A percentile compares a stretch with the other conserved stretches of the same genome.
Conservation (phyloP, 2,329 filamentous ascomycete species). For the Sporothrix globosa region DNA sequence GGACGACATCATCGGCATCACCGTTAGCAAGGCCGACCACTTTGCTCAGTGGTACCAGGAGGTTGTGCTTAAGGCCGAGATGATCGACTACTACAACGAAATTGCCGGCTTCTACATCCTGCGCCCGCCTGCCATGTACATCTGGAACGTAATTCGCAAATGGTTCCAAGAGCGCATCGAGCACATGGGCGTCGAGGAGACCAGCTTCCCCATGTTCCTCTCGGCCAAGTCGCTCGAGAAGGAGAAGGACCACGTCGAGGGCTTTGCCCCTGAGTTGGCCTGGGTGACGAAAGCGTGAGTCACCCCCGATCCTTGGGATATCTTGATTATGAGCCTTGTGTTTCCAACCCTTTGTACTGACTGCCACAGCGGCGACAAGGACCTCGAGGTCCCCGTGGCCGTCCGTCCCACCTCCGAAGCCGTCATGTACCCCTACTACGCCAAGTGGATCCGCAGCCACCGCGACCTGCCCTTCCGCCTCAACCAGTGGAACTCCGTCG, state of each 20-base stretch:
- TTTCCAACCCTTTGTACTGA: constrained; percentile 34
- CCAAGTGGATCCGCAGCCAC: constrained; percentile 96
- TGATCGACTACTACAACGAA: constrained; percentile 94
- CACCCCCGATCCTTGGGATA: constrained; percentile 31
- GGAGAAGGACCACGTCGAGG: constrained; percentile 96
- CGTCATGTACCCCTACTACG: constrained; percentile 95
- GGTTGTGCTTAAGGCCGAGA: constrained; percentile 92
- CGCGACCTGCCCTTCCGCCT: constrained; percentile 90
- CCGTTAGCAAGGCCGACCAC: constrained; percentile 80
- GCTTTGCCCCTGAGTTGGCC: constrained; percentile 91
- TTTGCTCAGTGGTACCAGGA: constrained; percentile 97
- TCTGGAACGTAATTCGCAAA: constrained; percentile 67
- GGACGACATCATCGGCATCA: constrained; percentile 82
- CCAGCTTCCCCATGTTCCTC: constrained; percentile 95
- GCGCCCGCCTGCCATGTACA: constrained; percentile 65
- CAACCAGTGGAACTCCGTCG: constrained; percentile 91
- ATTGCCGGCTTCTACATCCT: constrained; percentile 97
- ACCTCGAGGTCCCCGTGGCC: constrained; percentile 78
- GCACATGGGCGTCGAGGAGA: constrained; percentile 89
- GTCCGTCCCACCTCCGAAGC: constrained; percentile 71
- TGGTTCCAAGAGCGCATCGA: constrained; percentile 79
- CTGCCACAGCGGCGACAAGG: constrained; percentile 73
- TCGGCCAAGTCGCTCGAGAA: constrained; percentile 82
- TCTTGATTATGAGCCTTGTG: neutral
- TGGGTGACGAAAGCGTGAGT: constrained; percentile 82